Conservation (phyloP, 768 basidiomycete genomes). For the Agrocybe chaxingu region DNA sequence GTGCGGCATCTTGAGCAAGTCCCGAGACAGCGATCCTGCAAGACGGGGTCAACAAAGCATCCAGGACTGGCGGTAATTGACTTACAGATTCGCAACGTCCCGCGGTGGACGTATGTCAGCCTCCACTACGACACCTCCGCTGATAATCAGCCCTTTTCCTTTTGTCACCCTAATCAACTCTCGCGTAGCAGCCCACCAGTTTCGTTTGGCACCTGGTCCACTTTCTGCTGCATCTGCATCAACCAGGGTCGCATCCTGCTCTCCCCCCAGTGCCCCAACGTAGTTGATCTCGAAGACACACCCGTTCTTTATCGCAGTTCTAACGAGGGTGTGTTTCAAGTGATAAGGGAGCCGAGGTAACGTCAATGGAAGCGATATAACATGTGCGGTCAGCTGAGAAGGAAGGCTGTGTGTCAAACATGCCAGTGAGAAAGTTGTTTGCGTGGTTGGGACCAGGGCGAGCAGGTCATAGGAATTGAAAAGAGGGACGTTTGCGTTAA, state of each 20-base stretch:
- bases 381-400: constrained; percentile 72
- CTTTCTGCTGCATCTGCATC: constrained; percentile 50
- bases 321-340: constrained; percentile 79
- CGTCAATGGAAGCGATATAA: constrained; percentile 78
- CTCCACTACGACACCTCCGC: constrained; percentile 60
- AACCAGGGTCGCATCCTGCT: constrained; percentile 43
- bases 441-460: constrained; percentile 70
- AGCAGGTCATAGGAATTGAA: constrained; percentile 75
- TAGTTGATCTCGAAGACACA: constrained; percentile 82
- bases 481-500: constrained; percentile 60
- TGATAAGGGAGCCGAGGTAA: constrained; percentile 76
- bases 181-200: constrained; percentile 81
- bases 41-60: neutral
- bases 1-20: constrained; percentile 64
- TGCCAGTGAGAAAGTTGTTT: constrained; percentile 69
- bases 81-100: constrained; percentile 77
- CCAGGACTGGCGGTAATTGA: constrained; percentile 1
- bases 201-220: constrained; percentile 58
- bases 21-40: constrained; percentile 64
- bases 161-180: constrained; percentile 81
- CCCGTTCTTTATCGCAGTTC: constrained; percentile 79
- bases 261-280: constrained; percentile 67
- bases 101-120: constrained; percentile 66
- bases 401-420: constrained; percentile 79
- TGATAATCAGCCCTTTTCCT: constrained; percentile 72